Evolutionary conservation across 371 early-diverging fungal genomes (phyloP).

Genomic region (Lichtheimia hyalospora): DNA sequence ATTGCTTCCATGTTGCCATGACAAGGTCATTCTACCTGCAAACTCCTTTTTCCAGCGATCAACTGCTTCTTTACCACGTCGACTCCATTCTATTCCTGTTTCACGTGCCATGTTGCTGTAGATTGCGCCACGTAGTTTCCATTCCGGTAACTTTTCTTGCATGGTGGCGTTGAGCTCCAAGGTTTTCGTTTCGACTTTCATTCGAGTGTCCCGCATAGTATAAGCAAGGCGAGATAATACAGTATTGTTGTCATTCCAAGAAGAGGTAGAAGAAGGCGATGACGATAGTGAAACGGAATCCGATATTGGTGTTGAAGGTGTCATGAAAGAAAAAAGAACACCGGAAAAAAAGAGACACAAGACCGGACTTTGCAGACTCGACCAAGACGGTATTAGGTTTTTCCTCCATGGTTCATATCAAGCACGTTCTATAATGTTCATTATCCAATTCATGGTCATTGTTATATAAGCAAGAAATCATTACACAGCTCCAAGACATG

Average conservation of each 20-base stretch:
- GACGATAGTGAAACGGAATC: background rate
- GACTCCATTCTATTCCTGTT: conserved; percentile 49
- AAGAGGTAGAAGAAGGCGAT: conserved; percentile 1
- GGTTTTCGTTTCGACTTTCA: conserved; percentile 39
- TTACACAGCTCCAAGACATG: too few species aligned
- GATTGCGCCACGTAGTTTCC: conserved; percentile 39
- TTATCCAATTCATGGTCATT: too few species aligned
- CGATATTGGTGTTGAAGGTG: background rate
- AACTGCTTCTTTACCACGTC: conserved; percentile 48
- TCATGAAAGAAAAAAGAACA: background rate
- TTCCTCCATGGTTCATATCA: too few species aligned
- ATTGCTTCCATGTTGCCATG: background rate
- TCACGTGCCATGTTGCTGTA: conserved; percentile 50
- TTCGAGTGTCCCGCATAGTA: conserved; percentile 36
- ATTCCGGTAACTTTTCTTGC: conserved; percentile 50
- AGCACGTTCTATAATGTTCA: too few species aligned
- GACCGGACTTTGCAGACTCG: background rate
- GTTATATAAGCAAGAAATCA: too few species aligned
- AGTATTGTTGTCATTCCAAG: conserved; percentile 4
- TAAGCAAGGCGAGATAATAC: conserved; percentile 10
- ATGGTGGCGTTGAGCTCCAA: conserved; percentile 47
- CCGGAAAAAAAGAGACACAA: background rate
- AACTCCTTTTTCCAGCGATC: conserved; percentile 55
- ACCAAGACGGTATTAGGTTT: background rate
- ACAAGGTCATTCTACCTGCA: conserved; percentile 7